phyloP scores from a whole-genome alignment of 768 basidiomycete genomes.

The Galerina sulciceps region DNA sequence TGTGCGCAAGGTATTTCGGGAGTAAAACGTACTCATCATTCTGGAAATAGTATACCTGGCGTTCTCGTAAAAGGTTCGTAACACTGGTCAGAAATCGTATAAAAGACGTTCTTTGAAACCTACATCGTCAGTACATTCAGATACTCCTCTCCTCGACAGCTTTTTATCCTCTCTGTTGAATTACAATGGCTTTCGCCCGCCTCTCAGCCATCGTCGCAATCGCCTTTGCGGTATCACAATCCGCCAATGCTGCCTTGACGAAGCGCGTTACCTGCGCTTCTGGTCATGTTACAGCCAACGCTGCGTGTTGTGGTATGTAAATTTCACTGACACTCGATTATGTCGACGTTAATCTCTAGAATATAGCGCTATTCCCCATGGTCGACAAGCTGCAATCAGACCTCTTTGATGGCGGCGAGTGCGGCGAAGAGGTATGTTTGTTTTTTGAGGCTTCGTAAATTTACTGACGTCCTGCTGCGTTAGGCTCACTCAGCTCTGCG shows the following conservation, averaged over 20 bases:
- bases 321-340: not conserved
- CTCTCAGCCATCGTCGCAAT: conserved; percentile 17
- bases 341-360: not conserved
- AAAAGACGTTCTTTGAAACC: not conserved
- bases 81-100: not conserved
- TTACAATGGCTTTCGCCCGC: conserved; percentile 21
- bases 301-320: conserved; percentile 22
- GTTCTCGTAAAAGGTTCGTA: too few species aligned
- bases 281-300: conserved; percentile 26
- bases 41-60: too few species aligned
- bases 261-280: conserved; percentile 26
- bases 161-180: not conserved
- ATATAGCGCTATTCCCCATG: conserved; percentile 19
- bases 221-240: conserved; percentile 9
- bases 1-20: too few species aligned
- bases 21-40: too few species aligned
- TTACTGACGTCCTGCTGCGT: too few species aligned
- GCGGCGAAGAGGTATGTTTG: conserved; percentile 28
- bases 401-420: conserved; percentile 35
- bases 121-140: conserved; percentile 3
- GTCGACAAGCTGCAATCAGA: conserved; percentile 31
- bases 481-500: conserved; percentile 23
- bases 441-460: accelerated
- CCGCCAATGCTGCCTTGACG: conserved; percentile 18
- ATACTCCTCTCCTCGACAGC: not conserved